These are phyloP conservation scores for Lichenothelia convexa DNA, from an alignment of 495 filamentous ascomycete genomes.

Conservation along the genomic window DNA sequence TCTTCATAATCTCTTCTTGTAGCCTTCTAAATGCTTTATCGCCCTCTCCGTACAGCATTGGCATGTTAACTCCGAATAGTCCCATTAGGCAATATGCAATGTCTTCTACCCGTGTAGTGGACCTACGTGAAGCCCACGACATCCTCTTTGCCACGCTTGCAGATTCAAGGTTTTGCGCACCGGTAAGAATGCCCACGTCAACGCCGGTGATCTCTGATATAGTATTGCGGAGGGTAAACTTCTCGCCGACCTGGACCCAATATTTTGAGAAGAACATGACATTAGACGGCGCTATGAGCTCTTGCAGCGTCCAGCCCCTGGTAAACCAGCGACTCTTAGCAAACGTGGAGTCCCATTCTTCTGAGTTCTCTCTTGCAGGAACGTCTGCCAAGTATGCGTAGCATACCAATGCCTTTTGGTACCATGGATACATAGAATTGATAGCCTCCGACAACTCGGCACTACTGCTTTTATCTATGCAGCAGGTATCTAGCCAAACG, in stretches of 20 bases:
- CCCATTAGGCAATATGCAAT: conserved; percentile 21
- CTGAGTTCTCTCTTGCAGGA: neutral
- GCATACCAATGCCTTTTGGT: conserved; percentile 4
- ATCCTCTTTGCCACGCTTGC: conserved; percentile 8
- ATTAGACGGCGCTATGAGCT: conserved; percentile 7
- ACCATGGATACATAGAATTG: conserved; percentile 10
- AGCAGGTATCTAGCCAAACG: conserved; percentile 11
- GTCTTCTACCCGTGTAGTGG: conserved; percentile 13
- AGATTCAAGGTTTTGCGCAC: neutral
- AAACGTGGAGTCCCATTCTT: neutral
- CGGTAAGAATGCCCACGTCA: neutral
- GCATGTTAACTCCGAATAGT: conserved; percentile 20
- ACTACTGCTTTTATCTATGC: conserved; percentile 10
- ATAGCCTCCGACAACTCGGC: conserved; percentile 10
- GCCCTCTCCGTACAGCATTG: conserved; percentile 24
- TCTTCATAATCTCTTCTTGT: conserved; percentile 16
- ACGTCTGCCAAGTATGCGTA: conserved; percentile 8
- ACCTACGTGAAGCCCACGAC: conserved; percentile 8
- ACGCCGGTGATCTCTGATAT: conserved; percentile 2
- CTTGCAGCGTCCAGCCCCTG: conserved; percentile 11
- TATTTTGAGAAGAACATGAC: conserved; percentile 5
- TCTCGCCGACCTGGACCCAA: conserved; percentile 5
- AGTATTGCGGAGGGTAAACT: neutral
- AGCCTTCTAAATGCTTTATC: conserved; percentile 15
- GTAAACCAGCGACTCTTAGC: conserved; percentile 6